Percentiles rank a stretch among this genome's conserved stretches.
These are phyloP conservation scores for Gnomoniopsis sp. DNA, from an alignment of 2,329 filamentous ascomycete genomes.

Conservation along the genomic window DNA sequence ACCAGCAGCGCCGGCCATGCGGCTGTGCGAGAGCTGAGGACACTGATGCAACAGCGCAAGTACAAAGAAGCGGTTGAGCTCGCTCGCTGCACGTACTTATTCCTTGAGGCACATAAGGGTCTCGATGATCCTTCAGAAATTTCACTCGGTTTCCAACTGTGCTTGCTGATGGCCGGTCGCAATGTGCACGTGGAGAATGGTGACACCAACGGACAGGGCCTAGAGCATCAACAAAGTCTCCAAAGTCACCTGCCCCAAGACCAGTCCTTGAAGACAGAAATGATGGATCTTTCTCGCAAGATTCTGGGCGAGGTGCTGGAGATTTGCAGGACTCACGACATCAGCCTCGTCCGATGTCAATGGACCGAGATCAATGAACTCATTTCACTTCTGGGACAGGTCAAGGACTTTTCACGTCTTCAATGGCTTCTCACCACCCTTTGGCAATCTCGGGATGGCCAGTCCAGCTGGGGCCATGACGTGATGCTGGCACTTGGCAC, in stretches of 20 bases:
- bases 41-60: neutral
- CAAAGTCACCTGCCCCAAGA: neutral
- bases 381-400: neutral
- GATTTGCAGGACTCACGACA: constrained; percentile 5
- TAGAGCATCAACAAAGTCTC: neutral
- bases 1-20: neutral
- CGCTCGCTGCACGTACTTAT: neutral
- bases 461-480: neutral
- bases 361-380: neutral
- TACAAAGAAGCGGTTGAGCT: neutral
- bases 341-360: neutral
- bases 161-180: neutral
- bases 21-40: neutral
- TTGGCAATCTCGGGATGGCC: constrained; percentile 1
- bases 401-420: neutral
- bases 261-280: neutral
- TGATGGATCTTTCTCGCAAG: neutral
- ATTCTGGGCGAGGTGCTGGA: neutral
- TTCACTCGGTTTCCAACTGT: constrained; percentile 1
- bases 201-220: neutral
- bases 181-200: neutral
- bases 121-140: neutral
- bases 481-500: constrained; percentile 4
- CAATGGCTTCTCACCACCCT: neutral
- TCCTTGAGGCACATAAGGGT: neutral